Evolutionary conservation across 306 rosid species (phyloP), one percentile per base, ranked within the genome.

Genomic region (Ormosia emarginata): DNA sequence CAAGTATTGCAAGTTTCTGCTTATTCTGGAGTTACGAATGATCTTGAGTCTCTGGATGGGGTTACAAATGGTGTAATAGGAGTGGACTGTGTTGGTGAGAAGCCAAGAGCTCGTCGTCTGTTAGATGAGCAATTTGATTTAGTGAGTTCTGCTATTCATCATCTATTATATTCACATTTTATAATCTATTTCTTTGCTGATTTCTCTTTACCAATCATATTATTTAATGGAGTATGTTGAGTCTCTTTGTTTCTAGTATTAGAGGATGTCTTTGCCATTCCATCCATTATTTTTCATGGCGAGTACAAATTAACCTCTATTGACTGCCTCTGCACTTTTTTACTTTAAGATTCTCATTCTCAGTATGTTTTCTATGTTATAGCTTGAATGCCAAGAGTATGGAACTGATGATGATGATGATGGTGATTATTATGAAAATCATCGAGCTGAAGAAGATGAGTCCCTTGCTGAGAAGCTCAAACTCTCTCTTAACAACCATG

Each of bases 91-190:
- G 79, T 17, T 12, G 83, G 13, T 56, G 92, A 90, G 71, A 84
- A 89, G 83, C 89, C 90, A 71, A 88, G 95, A 67, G 86, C 71
- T 50, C 88, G 82, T 36, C 92, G 94, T 15, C 84, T 87, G 71
- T 85, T 95, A 86, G 99, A 93, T 73, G 98, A 90, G 18, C 94
- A 92, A 79, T 95, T 93, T 82, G 98, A 95, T 86, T 41, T 91
- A 34, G 98, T 93, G 74, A 88, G 98, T 88, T 81, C 14, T 57
- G 6, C 30, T 49, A 24, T 74, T 46, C 40, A 3, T 73, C 37
- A 49, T 68, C 24, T 24, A 57, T 43, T 74, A 58, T 71, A 15
- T 71, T 66, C 2, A 9, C 24, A 18, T 44, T 17, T 5, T 67
- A 1, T 57, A 1, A 15, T 61, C 14, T 14, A 40, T 34, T 40